phyloP scores from a whole-genome alignment of 306 rosid genomes.

The Ochetophila trinervis region DNA sequence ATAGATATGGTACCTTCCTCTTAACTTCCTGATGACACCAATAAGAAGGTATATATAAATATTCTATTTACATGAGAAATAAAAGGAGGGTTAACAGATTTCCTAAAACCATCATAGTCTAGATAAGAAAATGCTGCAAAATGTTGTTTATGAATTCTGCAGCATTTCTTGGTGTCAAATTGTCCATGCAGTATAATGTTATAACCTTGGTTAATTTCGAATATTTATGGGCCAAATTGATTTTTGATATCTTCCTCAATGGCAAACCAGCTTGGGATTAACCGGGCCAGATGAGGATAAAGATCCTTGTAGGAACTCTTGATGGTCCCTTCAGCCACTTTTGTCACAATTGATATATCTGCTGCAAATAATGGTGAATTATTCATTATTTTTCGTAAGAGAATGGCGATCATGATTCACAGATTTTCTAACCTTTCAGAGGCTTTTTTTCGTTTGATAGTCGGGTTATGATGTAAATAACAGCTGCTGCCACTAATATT shows the following conservation, averaged over 20 bases:
- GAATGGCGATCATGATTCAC: neutral
- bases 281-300: constrained; percentile 15
- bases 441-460: constrained; percentile 8
- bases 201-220: neutral
- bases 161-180: neutral
- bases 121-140: too few relatives aligned
- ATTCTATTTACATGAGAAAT: too few relatives aligned
- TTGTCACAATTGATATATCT: constrained; percentile 8
- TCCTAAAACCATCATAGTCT: neutral
- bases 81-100: too few relatives aligned
- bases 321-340: constrained; percentile 20
- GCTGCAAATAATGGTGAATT: neutral
- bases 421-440: constrained; percentile 2
- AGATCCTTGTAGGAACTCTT: constrained; percentile 21
- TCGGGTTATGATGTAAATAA: constrained; percentile 12
- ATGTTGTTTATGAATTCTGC: neutral
- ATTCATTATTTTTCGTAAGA: neutral
- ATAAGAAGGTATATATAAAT: too few relatives aligned
- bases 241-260: constrained; percentile 6
- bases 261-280: constrained; percentile 15
- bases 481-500: constrained; percentile 15
- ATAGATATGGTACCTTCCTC: too few relatives aligned
- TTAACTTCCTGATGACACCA: too few relatives aligned
- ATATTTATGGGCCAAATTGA: neutral
- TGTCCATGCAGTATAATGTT: neutral